Conservation (phyloP, 164 flowering plant genomes). For the Annona squamosa region DNA sequence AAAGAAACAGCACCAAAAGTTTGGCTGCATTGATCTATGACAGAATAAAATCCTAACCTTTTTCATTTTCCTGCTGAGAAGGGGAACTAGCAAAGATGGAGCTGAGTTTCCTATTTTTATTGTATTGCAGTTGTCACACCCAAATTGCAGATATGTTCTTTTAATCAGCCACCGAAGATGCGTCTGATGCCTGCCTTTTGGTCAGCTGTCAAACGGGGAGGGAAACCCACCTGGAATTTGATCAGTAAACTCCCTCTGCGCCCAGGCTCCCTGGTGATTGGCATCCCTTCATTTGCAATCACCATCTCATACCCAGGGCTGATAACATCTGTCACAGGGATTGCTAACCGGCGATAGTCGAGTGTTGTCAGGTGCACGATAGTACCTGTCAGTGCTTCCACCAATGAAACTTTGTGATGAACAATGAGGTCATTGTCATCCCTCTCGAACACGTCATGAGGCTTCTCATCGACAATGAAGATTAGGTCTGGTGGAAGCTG, state of each 20-base stretch:
- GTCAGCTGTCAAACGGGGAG: constrained; percentile 29
- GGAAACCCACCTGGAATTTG: constrained; percentile 37
- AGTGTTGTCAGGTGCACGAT: constrained; percentile 43
- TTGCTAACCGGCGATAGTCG: constrained; percentile 44
- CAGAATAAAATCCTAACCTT: no score
- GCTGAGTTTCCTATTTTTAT: no score
- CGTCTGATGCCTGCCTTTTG: constrained; percentile 28
- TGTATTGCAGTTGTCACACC: no score
- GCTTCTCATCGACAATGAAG: constrained; percentile 64
- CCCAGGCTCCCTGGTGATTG: constrained; percentile 36
- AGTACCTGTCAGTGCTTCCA: constrained; percentile 56
- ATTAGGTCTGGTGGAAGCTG: constrained; percentile 61
- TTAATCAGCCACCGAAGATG: constrained; percentile 20
- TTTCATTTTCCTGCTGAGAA: no score
- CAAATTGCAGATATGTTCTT: no score
- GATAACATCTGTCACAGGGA: constrained; percentile 43
- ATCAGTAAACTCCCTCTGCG: constrained; percentile 40
- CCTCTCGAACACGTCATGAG: constrained; percentile 53
- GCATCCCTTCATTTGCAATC: constrained; percentile 58
- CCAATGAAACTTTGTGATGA: constrained; percentile 37
- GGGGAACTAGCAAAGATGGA: no score
- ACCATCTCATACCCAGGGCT: constrained; percentile 52
- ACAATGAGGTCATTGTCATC: constrained; percentile 64
- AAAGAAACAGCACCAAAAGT: no score
- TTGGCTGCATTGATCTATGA: no score